Base-by-base conservation (phyloP, 306 rosid species). In the Gynostemma pentaphyllum region DNA sequence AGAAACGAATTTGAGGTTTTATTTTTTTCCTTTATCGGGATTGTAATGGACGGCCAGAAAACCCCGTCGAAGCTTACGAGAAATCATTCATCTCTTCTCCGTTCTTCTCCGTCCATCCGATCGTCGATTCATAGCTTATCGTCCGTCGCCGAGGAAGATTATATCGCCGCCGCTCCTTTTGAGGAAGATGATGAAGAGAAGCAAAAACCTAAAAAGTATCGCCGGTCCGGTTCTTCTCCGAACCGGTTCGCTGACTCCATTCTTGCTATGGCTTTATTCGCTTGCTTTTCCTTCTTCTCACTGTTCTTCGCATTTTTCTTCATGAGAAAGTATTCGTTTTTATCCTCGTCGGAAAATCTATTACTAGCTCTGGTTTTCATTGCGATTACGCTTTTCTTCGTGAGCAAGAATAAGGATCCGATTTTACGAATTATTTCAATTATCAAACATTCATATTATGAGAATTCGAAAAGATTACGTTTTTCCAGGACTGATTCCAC, bases 41-140 rank as follows among this genome's bases (percentile, higher is more conserved):
- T 26, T 15, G 46, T 23, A 54, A 68, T 88, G 95, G 95, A 94
- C 68, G 72, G 87, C 39, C 92, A 75, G 74, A 85, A 77, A 77
- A 80, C 89, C 53, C 90, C 76, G 64, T 62, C 82, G 48, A 88
- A 86, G 84, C 95, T 94, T n/a, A 81, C 95, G 18, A 68, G 99
- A 51, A 94, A 88, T 46, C 90, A 88, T 40, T 94, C 99, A 10
- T 88, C 95, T 7, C 85, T 94, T 8, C 98, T 88, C 18, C 88
- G 88, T 21, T 84, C 94, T 1, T 88, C 99, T 3, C 87, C 95
- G 13, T 86, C 96, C 55, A 79, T 92, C 71, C 94, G 99, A 73
- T 88, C 97, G 30, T 94, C 99, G 64, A 64, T 88, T 70, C 97
- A 88, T 45, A 88, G 92, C 68, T 89, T 91, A 64, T 79, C 87